Percentiles rank a stretch among this genome's conserved stretches.
Conservation (phyloP, 2,329 filamentous ascomycete species). For the Microascus cirrosus region DNA sequence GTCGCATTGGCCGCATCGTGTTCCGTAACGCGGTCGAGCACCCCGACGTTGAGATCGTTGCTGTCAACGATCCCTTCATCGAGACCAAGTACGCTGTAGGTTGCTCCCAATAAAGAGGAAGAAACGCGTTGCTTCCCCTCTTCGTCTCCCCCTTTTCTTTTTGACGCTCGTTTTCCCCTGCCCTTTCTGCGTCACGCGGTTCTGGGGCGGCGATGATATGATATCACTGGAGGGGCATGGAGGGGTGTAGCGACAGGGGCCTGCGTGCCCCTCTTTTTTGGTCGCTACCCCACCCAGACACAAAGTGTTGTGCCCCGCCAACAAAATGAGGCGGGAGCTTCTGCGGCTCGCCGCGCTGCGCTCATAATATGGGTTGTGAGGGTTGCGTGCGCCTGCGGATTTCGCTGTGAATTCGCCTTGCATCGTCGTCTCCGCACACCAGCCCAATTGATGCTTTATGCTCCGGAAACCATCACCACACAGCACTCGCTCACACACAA, state of each 20-base stretch:
- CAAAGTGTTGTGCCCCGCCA: neutral
- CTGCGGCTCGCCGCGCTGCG: too few relatives aligned
- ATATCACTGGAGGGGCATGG: slow-evolving; percentile 3
- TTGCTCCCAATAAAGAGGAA: slow-evolving; percentile 15
- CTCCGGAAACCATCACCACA: too few relatives aligned
- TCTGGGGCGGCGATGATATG: neutral
- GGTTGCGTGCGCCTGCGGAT: neutral
- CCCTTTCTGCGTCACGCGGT: neutral
- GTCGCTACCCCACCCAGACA: neutral
- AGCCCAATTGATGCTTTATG: too few relatives aligned
- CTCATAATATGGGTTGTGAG: neutral
- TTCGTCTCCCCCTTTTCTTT: neutral
- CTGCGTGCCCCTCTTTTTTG: neutral
- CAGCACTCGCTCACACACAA: too few relatives aligned
- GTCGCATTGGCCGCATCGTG: slow-evolving; percentile 97
- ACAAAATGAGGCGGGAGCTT: slow-evolving; percentile 3
- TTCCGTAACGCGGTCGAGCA: slow-evolving; percentile 96
- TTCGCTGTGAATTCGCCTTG: too few relatives aligned
- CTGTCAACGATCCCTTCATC: slow-evolving; percentile 99
- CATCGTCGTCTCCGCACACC: too few relatives aligned
- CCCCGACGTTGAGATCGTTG: slow-evolving; percentile 80
- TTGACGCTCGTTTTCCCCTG: neutral
- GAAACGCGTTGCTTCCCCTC: neutral
- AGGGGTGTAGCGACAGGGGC: neutral
- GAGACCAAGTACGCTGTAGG: slow-evolving; percentile 94